Evolutionary conservation across 805 yeast species (phyloP).

Genomic region (Citeromyces matritensis): DNA sequence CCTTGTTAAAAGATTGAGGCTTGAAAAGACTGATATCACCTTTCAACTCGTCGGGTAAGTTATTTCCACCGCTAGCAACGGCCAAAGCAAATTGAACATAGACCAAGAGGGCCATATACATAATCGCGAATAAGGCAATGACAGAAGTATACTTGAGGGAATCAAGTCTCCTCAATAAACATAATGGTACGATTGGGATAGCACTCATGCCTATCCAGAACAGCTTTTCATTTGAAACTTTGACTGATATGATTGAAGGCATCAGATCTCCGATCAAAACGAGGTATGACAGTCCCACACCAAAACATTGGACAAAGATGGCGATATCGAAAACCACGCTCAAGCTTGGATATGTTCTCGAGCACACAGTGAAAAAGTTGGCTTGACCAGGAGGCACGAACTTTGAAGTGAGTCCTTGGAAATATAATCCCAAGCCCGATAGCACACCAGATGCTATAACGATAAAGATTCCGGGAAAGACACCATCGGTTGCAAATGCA

Average conservation of each 20-base stretch:
- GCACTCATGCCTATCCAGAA: constrained; percentile 41
- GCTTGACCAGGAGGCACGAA: constrained; percentile 45
- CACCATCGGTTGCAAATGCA: constrained; percentile 56
- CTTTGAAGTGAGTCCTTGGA: constrained; percentile 44
- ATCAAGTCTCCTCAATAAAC: constrained; percentile 47
- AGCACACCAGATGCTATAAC: constrained; percentile 48
- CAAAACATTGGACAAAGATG: constrained; percentile 66
- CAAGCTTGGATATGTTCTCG: constrained; percentile 56
- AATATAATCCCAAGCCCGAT: constrained; percentile 51
- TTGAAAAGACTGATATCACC: constrained; percentile 25
- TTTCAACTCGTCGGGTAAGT: constrained; percentile 27
- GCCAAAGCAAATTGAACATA: constrained; percentile 27
- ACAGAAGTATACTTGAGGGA: constrained; percentile 57
- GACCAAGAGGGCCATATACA: constrained; percentile 42
- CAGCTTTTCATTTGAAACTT: constrained; percentile 20
- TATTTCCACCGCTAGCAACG: constrained; percentile 13
- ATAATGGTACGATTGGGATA: constrained; percentile 44
- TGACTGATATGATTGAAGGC: constrained; percentile 34
- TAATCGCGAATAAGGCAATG: constrained; percentile 54
- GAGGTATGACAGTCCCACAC: constrained; percentile 57
- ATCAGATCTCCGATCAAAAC: constrained; percentile 67
- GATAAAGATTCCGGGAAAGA: constrained; percentile 38
- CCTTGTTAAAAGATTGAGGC: constrained; percentile 25
- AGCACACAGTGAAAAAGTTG: constrained; percentile 58
- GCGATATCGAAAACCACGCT: constrained; percentile 62